phyloP scores from a whole-genome alignment of 345 rosid species.

The Laguncularia racemosa region DNA sequence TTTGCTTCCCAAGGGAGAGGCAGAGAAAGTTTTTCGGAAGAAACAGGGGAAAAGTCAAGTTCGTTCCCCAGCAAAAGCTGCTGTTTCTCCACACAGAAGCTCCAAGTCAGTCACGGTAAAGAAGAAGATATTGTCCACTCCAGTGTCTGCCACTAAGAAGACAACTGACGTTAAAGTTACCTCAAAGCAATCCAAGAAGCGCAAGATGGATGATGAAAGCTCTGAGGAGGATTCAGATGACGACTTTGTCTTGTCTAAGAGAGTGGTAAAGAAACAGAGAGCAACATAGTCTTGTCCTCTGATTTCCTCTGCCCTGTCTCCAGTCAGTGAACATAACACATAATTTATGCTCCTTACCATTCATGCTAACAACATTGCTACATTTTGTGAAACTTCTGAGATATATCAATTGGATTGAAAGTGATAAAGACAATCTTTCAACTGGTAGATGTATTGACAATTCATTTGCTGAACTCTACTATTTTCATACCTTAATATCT shows the following conservation, averaged over 20 bases:
- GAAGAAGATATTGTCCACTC: conserved; percentile 24
- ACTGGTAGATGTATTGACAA: too few relatives aligned
- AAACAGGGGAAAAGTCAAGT: conserved; percentile 45
- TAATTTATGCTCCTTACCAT: background rate
- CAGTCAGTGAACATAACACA: background rate
- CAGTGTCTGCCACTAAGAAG: conserved; percentile 41
- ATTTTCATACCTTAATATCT: too few relatives aligned
- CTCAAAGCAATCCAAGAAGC: conserved; percentile 40
- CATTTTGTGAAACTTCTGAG: too few relatives aligned
- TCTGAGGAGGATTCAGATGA: conserved; percentile 49
- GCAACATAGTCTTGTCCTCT: conserved; percentile 20
- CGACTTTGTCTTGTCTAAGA: conserved; percentile 28
- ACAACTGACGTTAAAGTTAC: conserved; percentile 24
- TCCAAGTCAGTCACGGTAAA: conserved; percentile 24
- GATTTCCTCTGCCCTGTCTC: background rate
- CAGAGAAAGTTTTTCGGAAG: conserved; percentile 58
- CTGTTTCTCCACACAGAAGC: conserved; percentile 26
- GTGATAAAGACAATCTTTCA: too few relatives aligned
- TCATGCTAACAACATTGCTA: background rate
- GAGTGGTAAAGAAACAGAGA: conserved; percentile 42
- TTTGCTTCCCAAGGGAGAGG: conserved; percentile 61
- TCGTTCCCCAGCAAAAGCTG: conserved; percentile 48
- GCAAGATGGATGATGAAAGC: conserved; percentile 38
- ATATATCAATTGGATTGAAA: too few relatives aligned
- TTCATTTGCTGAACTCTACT: too few relatives aligned